Evolutionary conservation across 2,329 filamentous ascomycete species (phyloP), one percentile per base, ranked within the genome.

Genomic region (Orbilia oligospora): DNA sequence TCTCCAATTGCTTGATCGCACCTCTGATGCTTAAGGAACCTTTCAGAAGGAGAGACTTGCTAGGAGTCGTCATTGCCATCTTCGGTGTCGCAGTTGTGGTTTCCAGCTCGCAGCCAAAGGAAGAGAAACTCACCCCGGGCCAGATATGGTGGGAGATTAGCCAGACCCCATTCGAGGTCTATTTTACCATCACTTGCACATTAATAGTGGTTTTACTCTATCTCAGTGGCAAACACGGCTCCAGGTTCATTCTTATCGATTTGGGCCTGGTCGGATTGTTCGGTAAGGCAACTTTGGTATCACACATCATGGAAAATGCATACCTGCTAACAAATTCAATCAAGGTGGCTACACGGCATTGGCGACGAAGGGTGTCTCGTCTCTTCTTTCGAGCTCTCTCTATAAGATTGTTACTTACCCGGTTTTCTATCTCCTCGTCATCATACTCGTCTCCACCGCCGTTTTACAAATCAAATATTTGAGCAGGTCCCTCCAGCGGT

Each of bases 391-490:
- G 0, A 94, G 93, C 64, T 97, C 92, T 0, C 88, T 98, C 20
- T 93, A 94, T 88, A 90, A 92, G 82, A 93, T 93, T 16, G 93
- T 99, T 80, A 91, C 93, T 0, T 98, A 95, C 41, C 94, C 95
- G 0, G 91, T 99, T 78, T 97, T 94, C 20, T 99, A 98, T 83
- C 89, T 90, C 0, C 88, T 99, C n/a, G 84, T 96, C 8, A 86
- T 92, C 64, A 88, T 98, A 61, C 88, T 99, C 27, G 87, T 96
- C 18, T 88, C 87, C 55, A 98, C 95, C 0, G 96, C 96, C 5
- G 87, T 99, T 76, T 94, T 98, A 92, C 96, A 99, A 85, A 95
- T 99, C 82, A 95, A 93, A 83, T 99, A 98, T 83, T 89, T 99
- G 83, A 99, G 98, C 86, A 92, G 90, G 65, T 91, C 91, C 0